Base-by-base conservation (phyloP, 2,329 filamentous ascomycete species). In the Ramichloridium luteum region DNA sequence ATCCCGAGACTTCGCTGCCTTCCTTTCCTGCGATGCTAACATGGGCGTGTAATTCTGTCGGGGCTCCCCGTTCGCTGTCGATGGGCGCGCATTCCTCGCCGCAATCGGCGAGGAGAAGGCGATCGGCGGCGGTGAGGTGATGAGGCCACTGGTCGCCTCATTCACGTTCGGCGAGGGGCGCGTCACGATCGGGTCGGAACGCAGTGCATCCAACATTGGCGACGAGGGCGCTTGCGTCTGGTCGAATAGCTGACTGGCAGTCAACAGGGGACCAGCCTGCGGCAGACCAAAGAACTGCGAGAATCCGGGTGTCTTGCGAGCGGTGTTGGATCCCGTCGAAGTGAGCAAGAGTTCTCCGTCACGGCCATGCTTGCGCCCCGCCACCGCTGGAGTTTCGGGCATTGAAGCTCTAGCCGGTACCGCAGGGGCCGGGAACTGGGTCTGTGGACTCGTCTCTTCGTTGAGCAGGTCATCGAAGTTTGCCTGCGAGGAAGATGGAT, bases 171-270 rank as follows among this genome's bases (percentile, higher is more conserved):
- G 62, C 12, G 61, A 65, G 3, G 62, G 63, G 13, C 62, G 57
- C 20, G 58, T 56, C 32, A 60, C 54, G 12, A 64, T 45, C 2
- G 58, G 53, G 39, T 66, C 62, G 11, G 62, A 64, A n/a, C 44
- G 50, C 3, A 45, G 43, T 3, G 38, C 48, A 34, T 56, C 56
- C 12, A 50, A 43, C 3, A 53, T 40, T 12, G 62, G 61, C 14
- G 62, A 65, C 0, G 62, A 64, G 12, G 50, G 51, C 13, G 56
- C 59, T 38, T 64, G 63, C 1, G 61, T 65, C 15, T 58, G 55
- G 30, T 59, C 52, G 42, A 64, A 66, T 9, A 58, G 48, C 35
- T 67, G 62, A 5, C 61, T 64, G 15, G 61, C 50, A 20, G 57
- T 61, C 48, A 66, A 51, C 2, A 40, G 30, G 25, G 46, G 43